Evolutionary conservation across 2,329 filamentous ascomycete genomes (phyloP), one percentile per base, ranked within the genome.

Genomic region (Calonectria hongkongensis): DNA sequence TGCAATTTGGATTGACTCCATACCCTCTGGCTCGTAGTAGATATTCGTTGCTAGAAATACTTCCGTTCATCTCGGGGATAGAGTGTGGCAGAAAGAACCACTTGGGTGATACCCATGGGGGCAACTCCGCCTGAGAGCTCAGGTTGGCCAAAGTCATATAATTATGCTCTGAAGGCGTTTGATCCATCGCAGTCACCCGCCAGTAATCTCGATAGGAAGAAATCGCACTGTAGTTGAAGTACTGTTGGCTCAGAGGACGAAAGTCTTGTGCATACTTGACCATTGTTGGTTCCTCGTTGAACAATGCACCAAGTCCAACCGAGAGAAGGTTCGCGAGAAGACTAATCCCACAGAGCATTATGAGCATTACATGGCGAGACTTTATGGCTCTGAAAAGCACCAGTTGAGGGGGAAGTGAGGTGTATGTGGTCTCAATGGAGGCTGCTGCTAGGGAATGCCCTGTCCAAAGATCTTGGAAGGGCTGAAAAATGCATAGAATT

Each of bases 371-470:
- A 28, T 72, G 70, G 2, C 48, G 36, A 41, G 65, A 47, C 4
- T 41, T 65, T 3, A 68, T 62, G 2, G 70, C 58, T 8, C 18
- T 30, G 33, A 62, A 51, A 7, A 72, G 7, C 2, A 60, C 58
- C 0, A 72, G 58, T 51, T 72, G 70, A 2, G 70, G 70, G 3
- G 70, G 70, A 27, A 72, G 25, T 4, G 70, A 47, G 13, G 58
- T 65, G 27, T 72, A 65, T 27, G 43, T 64, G 5, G 66, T 27
- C 7, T 60, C 51, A 4, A 71, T 50, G 2, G 64, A 72, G 1
- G 6, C 45, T 2, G 39, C 56, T 8, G 65, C 48, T 9, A 1
- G 12, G 10, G 45, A 41, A 10, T 28, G 27, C n/a, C 64, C 69
- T 4, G 5, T 3, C 27, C 54, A 56, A 12, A 71, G 48, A 39